A percentile compares a stretch with the other conserved stretches of the same genome.
Evolutionary conservation across 352 stramenopile genomes (phyloP).

Genomic region (Achlya hypogyna): DNA sequence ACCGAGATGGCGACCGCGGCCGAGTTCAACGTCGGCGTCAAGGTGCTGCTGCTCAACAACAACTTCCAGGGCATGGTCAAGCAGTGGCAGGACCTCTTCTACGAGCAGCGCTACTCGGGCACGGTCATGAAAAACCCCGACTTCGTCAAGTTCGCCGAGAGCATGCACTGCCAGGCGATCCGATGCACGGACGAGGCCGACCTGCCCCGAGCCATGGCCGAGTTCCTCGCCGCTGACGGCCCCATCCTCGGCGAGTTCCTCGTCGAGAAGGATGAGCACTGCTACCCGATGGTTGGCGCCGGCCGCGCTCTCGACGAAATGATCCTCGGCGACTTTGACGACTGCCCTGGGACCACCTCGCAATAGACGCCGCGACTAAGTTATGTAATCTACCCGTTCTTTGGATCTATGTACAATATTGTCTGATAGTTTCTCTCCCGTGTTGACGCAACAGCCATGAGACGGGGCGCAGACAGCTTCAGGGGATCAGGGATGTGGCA

Average conservation of each 20-base stretch:
- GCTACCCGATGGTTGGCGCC: conserved; percentile 91
- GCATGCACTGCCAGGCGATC: conserved; percentile 90
- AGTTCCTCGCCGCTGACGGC: conserved; percentile 89
- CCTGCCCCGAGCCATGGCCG: conserved; percentile 84
- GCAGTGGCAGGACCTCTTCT: conserved; percentile 96
- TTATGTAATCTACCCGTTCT: conserved; percentile 1
- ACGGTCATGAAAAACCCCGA: conserved; percentile 90
- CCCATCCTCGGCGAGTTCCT: conserved; percentile 93
- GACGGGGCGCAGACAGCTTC: too few relatives aligned
- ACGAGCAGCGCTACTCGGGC: conserved; percentile 89
- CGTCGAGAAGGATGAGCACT: conserved; percentile 91
- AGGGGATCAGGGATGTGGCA: too few relatives aligned
- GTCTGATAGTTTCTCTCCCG: too few relatives aligned
- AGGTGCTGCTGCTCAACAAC: conserved; percentile 95
- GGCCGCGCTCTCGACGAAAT: conserved; percentile 89
- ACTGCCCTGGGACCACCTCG: conserved; percentile 86
- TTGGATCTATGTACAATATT: too few relatives aligned
- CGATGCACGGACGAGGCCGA: conserved; percentile 85
- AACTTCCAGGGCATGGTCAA: conserved; percentile 97
- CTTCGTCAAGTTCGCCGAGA: conserved; percentile 88
- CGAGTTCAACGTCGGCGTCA: conserved; percentile 91
- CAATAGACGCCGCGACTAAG: conserved; percentile 42
- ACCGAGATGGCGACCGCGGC: conserved; percentile 93
- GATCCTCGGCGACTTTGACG: conserved; percentile 94
- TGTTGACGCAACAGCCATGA: too few relatives aligned